Evolutionary conservation across 2,329 filamentous ascomycete species (phyloP).

Genomic region (Neoarthrinium moseri): DNA sequence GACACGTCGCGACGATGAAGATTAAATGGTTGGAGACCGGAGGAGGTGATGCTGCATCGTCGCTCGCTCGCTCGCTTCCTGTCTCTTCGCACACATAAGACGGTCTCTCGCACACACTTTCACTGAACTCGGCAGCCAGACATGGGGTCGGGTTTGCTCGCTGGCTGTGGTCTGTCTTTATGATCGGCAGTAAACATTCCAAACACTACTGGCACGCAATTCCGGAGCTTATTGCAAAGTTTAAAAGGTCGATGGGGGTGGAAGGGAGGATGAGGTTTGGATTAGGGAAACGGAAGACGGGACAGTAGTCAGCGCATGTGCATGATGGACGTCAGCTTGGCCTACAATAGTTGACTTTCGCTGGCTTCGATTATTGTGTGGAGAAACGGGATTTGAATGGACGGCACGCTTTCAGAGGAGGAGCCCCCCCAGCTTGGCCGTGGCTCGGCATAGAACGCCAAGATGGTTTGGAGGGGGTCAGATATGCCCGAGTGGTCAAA

Average conservation of each 20-base stretch:
- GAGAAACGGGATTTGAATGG: neutral
- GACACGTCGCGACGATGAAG: neutral
- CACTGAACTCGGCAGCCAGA: neutral
- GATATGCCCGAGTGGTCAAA: neutral
- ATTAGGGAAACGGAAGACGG: neutral
- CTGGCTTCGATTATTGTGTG: slow-evolving; percentile 4
- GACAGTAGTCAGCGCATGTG: neutral
- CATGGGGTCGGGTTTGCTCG: neutral
- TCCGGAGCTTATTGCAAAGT: neutral
- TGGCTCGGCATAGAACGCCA: slow-evolving; percentile 9
- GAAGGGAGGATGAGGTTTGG: neutral
- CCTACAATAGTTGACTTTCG: neutral
- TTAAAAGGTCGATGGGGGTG: neutral
- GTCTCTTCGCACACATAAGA: too few species aligned
- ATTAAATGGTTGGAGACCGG: neutral
- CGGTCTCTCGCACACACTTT: neutral
- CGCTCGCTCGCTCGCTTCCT: neutral
- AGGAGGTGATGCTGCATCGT: neutral
- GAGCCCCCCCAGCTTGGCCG: slow-evolving; percentile 2
- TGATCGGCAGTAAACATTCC: neutral
- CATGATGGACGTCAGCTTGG: slow-evolving; percentile 5
- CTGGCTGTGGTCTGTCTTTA: neutral
- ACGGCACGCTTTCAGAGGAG: neutral
- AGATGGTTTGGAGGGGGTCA: neutral
- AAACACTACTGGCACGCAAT: neutral